These are phyloP conservation scores for Coniochaeta hoffmannii DNA, from an alignment of 2,329 filamentous ascomycete genomes.

Conservation along the genomic window DNA sequence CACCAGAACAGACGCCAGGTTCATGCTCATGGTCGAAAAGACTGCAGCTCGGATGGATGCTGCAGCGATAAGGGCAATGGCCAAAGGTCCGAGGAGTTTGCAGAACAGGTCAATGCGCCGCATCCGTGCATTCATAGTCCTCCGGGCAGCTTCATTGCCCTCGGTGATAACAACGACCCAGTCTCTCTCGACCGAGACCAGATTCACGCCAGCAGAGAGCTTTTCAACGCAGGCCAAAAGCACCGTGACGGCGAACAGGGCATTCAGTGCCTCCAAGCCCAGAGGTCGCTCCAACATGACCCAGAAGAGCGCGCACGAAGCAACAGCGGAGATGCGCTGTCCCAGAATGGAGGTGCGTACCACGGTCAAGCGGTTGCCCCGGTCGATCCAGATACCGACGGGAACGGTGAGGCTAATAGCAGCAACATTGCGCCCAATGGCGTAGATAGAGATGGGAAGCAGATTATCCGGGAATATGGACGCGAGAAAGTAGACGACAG, in stretches of 20 bases:
- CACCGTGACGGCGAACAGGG: not conserved
- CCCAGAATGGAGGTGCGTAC: not conserved
- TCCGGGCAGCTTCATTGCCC: slow-evolving; percentile 21
- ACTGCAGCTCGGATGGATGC: slow-evolving; percentile 38
- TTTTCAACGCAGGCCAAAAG: slow-evolving; percentile 5
- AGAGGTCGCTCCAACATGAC: not conserved
- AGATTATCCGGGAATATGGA: not conserved
- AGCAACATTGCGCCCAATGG: not conserved
- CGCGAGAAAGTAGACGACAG: not conserved
- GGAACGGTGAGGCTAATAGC: not conserved
- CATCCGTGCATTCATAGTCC: slow-evolving; percentile 44
- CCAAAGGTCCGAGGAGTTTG: slow-evolving; percentile 47
- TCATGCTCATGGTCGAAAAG: slow-evolving; percentile 37
- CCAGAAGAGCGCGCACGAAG: not conserved
- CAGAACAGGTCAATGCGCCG: slow-evolving; percentile 51
- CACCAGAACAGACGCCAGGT: slow-evolving; percentile 32
- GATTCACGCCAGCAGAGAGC: slow-evolving; percentile 3
- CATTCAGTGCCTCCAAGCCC: not conserved
- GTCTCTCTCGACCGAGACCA: slow-evolving; percentile 53
- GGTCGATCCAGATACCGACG: not conserved
- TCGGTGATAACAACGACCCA: slow-evolving; percentile 53
- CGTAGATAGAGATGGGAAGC: not conserved
- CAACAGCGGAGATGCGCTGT: not conserved
- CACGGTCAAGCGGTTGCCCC: not conserved
- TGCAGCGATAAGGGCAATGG: slow-evolving; percentile 39